Base-by-base conservation (phyloP, 176 grass and related monocot genomes). In the Poa annua region DNA sequence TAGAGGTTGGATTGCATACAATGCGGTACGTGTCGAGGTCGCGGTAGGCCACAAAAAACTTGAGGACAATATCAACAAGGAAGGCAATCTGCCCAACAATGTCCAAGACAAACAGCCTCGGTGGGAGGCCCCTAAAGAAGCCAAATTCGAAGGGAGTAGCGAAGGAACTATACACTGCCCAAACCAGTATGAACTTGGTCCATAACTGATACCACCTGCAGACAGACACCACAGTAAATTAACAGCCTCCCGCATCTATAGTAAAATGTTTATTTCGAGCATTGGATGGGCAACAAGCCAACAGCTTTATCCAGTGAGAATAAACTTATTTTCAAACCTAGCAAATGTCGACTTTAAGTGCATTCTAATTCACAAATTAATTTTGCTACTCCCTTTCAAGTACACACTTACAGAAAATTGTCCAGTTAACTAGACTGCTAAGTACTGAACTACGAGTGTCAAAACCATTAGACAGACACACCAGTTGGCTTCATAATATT, bases 111-210 rank as follows among this genome's bases (percentile, higher is more conserved):
- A 99, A 89, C 9, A 99, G 87, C 2, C 93, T 94, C 45, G 68
- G 74, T 0, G 91, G 96, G 13, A 99, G 96, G 0, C 96, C 96
- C 21, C 89, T 80, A 88, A 92, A 99, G 93, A 99, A 99, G 20
- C 87, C 96, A 13, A 99, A 99, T 56, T 99, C 96, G 59, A 99
- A 71, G 6, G 96, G 96, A 9, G 96, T 99, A 81, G 94, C 96
- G 89, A 94, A 96, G 21, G 96, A 96, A 49, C 91, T 94, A 56
- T 96, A 99, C 44, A 94, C 61, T 2, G 96, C 96, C 96, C 93
- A 96, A 19, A 89, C 33, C 24, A 96, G 44, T 83, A 99, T 96
- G 78, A 99, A 99, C 41, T 77, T 86, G 54, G 83, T 87, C 96
- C 96, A 99, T 80, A 92, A 9, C 52, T 71, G 35, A 79, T 99